phyloP scores from a whole-genome alignment of 306 rosid genomes.

The Luffa acutangula region DNA sequence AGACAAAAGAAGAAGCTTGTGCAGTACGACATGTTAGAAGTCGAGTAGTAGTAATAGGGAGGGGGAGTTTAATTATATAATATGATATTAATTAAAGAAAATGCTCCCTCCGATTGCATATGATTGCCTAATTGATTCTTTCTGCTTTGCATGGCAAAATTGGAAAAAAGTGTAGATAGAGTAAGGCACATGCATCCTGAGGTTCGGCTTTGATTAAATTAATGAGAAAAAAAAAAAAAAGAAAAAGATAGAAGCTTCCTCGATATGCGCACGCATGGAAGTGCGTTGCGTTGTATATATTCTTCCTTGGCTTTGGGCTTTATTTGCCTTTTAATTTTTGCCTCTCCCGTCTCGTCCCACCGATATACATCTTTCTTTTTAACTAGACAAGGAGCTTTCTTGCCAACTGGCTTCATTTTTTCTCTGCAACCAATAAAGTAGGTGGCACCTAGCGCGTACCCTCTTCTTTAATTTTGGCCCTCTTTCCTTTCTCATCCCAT shows the following conservation, averaged over 20 bases:
- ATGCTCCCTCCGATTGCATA: too few relatives aligned
- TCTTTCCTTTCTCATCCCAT: background rate
- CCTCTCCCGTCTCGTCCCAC: conserved; percentile 5
- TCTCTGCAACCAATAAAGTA: conserved; percentile 92
- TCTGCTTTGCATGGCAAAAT: background rate
- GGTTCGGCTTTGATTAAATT: background rate
- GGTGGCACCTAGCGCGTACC: conserved; percentile 16
- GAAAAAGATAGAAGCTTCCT: conserved; percentile 75
- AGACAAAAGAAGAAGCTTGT: background rate
- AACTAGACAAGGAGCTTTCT: conserved; percentile 36
- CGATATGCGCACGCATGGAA: conserved; percentile 79
- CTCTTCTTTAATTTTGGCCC: conserved; percentile 5
- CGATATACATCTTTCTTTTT: conserved; percentile 18
- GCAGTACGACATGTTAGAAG: background rate
- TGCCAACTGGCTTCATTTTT: conserved; percentile 70
- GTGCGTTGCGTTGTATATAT: conserved; percentile 75
- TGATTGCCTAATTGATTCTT: background rate
- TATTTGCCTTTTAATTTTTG: conserved; percentile 40
- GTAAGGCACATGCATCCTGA: conserved; percentile 1
- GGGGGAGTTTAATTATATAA: too few relatives aligned
- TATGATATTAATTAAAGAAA: too few relatives aligned
- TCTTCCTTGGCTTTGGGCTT: conserved; percentile 91
- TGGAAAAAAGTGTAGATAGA: background rate
- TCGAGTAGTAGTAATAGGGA: background rate
- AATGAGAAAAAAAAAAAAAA: background rate